Percentiles rank a stretch among this genome's conserved stretches.
phyloP scores from a whole-genome alignment of 257 asterid species.

The Nicotiana paniculata region DNA sequence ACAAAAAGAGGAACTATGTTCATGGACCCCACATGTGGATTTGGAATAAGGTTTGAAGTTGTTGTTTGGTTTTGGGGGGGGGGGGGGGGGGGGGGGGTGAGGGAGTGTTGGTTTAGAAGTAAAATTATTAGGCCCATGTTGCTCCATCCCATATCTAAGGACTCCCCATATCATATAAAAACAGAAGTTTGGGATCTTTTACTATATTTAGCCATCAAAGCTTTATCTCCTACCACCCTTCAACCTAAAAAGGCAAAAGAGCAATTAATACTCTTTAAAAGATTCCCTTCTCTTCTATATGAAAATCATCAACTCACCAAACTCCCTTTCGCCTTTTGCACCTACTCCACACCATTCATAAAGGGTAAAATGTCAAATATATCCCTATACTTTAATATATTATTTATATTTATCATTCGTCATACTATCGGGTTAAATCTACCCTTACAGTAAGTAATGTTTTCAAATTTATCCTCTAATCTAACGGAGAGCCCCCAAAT shows the following conservation, averaged over 20 bases:
- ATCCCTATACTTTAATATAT: too few species aligned
- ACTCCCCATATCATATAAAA: background rate
- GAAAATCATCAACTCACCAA: background rate
- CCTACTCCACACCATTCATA: background rate
- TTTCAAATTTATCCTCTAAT: too few species aligned
- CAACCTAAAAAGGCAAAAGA: background rate
- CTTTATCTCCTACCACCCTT: background rate
- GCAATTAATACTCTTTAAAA: background rate
- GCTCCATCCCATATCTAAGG: constrained; percentile 9
- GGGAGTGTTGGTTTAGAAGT: background rate
- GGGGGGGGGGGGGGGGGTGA: background rate
- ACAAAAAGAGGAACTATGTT: background rate
- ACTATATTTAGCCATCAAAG: background rate
- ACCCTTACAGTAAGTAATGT: too few species aligned
- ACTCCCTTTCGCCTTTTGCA: background rate
- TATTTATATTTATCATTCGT: too few species aligned
- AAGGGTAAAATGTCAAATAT: too few species aligned
- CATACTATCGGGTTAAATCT: too few species aligned
- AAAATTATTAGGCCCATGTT: constrained; percentile 7
- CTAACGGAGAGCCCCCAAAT: too few species aligned
- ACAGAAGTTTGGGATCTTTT: background rate
- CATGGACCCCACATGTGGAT: constrained; percentile 8
- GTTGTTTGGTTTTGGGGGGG: background rate
- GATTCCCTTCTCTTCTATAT: background rate
- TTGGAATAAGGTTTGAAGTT: background rate